Evolutionary conservation across 805 yeast genomes (phyloP).

Genomic region (Lipomyces japonicus): DNA sequence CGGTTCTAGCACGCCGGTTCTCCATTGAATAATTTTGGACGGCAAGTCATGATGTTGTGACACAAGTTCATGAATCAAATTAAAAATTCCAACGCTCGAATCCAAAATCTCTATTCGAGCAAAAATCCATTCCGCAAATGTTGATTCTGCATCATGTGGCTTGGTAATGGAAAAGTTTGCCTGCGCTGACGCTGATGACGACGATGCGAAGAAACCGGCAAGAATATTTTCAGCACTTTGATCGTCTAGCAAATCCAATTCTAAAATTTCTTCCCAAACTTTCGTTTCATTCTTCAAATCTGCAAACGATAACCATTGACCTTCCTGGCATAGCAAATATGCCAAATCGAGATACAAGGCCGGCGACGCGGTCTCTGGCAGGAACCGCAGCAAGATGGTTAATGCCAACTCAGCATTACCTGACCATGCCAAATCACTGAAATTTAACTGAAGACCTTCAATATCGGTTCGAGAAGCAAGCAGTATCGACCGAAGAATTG

Average conservation of each 20-base stretch:
- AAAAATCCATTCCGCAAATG: conserved; percentile 31
- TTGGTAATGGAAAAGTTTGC: neutral
- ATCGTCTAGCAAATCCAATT: conserved; percentile 17
- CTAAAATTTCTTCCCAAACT: neutral
- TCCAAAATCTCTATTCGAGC: conserved; percentile 34
- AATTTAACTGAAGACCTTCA: no score
- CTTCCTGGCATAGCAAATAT: no score
- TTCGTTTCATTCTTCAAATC: no score
- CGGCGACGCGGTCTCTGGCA: conserved; percentile 36
- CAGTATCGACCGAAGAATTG: neutral
- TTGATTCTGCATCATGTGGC: conserved; percentile 7
- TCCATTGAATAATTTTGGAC: conserved; percentile 31
- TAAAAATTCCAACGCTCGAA: conserved; percentile 17
- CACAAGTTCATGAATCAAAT: conserved; percentile 22
- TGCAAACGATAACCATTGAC: no score
- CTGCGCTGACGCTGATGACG: neutral
- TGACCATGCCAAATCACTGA: neutral
- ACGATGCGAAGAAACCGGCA: conserved; percentile 4
- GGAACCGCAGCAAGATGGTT: conserved; percentile 32
- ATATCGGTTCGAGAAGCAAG: neutral
- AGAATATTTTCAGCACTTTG: conserved; percentile 17
- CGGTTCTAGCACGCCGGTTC: conserved; percentile 34
- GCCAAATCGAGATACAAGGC: conserved; percentile 23
- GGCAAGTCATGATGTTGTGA: conserved; percentile 14
- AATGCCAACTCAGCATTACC: conserved; percentile 26